Conservation (phyloP, 768 basidiomycete species). For the Rhodotorula sphaerocarpa region DNA sequence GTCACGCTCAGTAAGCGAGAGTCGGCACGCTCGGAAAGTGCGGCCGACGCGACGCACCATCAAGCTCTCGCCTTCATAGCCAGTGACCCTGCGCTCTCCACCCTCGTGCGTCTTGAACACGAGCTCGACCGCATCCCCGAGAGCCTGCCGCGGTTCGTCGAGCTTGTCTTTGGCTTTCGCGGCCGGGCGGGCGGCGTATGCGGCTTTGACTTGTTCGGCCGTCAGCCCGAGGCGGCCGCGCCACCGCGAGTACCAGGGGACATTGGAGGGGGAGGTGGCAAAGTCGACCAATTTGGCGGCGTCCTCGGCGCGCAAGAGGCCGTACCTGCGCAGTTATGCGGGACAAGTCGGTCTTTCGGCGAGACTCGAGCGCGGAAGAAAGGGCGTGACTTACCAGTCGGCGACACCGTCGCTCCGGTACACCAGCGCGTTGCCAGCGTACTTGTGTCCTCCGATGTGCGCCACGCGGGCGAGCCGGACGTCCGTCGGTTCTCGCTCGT, state of each 20-base stretch:
- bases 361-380: neutral
- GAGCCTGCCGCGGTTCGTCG: slow-evolving; percentile 7
- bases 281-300: slow-evolving; percentile 20
- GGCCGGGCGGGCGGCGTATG: neutral
- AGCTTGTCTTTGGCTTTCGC: neutral
- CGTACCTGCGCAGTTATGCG: slow-evolving; percentile 38
- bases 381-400: slow-evolving; percentile 14
- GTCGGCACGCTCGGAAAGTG: too few species aligned
- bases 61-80: slow-evolving; percentile 34
- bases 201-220: neutral
- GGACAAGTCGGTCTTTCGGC: too few species aligned
- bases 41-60: slow-evolving; percentile 32
- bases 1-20: neutral
- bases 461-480: slow-evolving; percentile 32
- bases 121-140: slow-evolving; percentile 32
- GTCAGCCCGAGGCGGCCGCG: slow-evolving; percentile 30
- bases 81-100: slow-evolving; percentile 10
- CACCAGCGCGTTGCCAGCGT: slow-evolving; percentile 25
- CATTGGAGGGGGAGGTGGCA: neutral
- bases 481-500: neutral
- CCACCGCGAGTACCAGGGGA: slow-evolving; percentile 29
- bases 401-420: slow-evolving; percentile 7
- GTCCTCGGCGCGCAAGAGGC: slow-evolving; percentile 31
- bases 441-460: slow-evolving; percentile 40
- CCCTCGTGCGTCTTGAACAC: slow-evolving; percentile 29